Evolutionary conservation across 768 basidiomycete genomes (phyloP), one percentile per base, ranked within the genome.

Genomic region (Melanogaster broomeanus): DNA sequence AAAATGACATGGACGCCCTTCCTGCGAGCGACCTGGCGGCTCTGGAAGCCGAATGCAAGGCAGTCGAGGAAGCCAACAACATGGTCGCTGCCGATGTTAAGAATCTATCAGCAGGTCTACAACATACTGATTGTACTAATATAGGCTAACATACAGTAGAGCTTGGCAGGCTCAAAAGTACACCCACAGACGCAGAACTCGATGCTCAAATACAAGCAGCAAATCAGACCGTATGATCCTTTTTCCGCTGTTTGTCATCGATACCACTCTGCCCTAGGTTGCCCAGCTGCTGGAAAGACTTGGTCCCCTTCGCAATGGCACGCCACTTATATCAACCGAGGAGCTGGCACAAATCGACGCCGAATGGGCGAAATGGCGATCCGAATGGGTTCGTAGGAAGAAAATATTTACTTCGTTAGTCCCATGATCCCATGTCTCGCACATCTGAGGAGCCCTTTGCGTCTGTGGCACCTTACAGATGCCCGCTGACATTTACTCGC

Each of bases 281-380:
- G 57, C 66, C 19, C 76, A 78, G 54, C 70, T 79, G 13, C 68
- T 68, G 8, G 71, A 68, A 16, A 78, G 80, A 51, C 76, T 93
- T 8, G 67, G 74, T 45, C 87, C 90, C 31, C 76, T 93, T 39
- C 83, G 87, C 30, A 74, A 79, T 25, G 89, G 87, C 25, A 54
- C 59, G 13, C 79, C 81, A 6, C 76, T 85, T 22, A 78, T 93
- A 27, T 88, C 88, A 16, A 73, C 82, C 8, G 83, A 84, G 56
- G 90, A 93, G 44, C 75, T 90, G 16, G 80, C 77, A 15, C 72
- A 76, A 52, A 73, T 94, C 46, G 85, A 93, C 52, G 65, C 69
- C 1, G 88, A 93, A 28, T 94, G 92, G 88, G 70, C 60, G 6
- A 83, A 79, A 61, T 95, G 92, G 92, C 76, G 87, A 54, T 76